Conservation (phyloP, 2,329 filamentous ascomycete species). For the Aspergillus floridensis region DNA sequence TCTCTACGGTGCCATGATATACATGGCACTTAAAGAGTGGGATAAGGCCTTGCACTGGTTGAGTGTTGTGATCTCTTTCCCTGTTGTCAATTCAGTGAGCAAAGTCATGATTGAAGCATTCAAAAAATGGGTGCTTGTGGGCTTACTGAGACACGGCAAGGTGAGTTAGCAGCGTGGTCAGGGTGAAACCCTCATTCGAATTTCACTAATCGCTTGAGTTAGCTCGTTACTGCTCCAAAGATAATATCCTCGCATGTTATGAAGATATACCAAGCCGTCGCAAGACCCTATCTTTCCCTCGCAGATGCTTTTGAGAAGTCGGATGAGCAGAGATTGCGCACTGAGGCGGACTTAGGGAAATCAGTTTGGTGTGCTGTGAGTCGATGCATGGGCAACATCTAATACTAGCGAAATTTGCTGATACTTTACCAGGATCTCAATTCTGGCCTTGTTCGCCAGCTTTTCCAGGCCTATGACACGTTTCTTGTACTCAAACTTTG, state of each 20-base stretch:
- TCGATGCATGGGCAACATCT: conserved; percentile 1
- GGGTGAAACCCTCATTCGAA: background rate
- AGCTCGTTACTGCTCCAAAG: conserved; percentile 54
- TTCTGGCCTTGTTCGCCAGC: conserved; percentile 65
- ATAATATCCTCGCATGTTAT: conserved; percentile 54
- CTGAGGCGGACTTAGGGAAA: conserved; percentile 60
- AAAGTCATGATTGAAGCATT: conserved; percentile 84
- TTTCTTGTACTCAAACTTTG: conserved; percentile 73
- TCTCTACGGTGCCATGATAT: conserved; percentile 62
- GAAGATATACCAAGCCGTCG: conserved; percentile 57
- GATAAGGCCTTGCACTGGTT: conserved; percentile 60
- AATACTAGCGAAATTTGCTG: background rate
- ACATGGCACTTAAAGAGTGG: conserved; percentile 63
- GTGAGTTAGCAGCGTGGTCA: conserved; percentile 30
- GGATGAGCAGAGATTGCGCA: conserved; percentile 58
- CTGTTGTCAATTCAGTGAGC: conserved; percentile 62
- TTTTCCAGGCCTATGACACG: conserved; percentile 68
- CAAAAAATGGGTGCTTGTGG: conserved; percentile 83
- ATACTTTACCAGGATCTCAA: conserved; percentile 62
- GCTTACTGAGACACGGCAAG: conserved; percentile 68
- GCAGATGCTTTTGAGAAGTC: conserved; percentile 65
- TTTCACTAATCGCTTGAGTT: conserved; percentile 8
- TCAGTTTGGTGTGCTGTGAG: conserved; percentile 60
- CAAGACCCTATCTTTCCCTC: conserved; percentile 69
- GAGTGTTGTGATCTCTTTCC: conserved; percentile 65